These are phyloP conservation scores for Pseudocercospora eumusae DNA, from an alignment of 2,329 filamentous ascomycete genomes.

Conservation along the genomic window DNA sequence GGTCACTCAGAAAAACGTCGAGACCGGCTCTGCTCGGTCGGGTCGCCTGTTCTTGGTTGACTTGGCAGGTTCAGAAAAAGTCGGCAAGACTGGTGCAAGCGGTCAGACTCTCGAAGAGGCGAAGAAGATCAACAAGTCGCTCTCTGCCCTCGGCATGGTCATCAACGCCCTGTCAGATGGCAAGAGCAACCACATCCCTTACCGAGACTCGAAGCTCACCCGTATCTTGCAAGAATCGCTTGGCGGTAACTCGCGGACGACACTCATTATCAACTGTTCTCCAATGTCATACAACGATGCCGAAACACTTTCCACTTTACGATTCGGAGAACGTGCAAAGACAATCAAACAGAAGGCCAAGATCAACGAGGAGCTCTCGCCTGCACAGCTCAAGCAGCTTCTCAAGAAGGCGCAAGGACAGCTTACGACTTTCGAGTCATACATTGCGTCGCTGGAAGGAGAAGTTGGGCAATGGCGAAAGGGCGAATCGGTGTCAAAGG, in stretches of 20 bases:
- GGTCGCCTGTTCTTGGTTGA: constrained; percentile 97
- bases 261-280: constrained; percentile 98
- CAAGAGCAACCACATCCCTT: constrained; percentile 94
- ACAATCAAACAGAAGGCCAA: constrained; percentile 99
- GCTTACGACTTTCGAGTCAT: constrained; percentile 82
- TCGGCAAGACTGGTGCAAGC: constrained; percentile 96
- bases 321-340: constrained; percentile 95
- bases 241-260: constrained; percentile 97
- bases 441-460: constrained; percentile 78
- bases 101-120: constrained; percentile 97
- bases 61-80: constrained; percentile 96
- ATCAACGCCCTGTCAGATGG: constrained; percentile 97
- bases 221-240: constrained; percentile 95
- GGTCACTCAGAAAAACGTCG: constrained; percentile 95
- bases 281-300: constrained; percentile 97
- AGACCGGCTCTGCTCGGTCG: constrained; percentile 93
- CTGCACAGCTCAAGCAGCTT: constrained; percentile 87
- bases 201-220: constrained; percentile 96
- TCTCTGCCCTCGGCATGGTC: constrained; percentile 97
- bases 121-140: constrained; percentile 99
- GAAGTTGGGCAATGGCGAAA: constrained; percentile 86
- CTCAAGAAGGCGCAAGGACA: constrained; percentile 91
- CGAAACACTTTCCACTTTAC: constrained; percentile 86
- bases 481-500: constrained; percentile 84
- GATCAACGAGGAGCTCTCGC: constrained; percentile 97